Percentiles rank a stretch among this genome's conserved stretches.
Evolutionary conservation across 2,329 filamentous ascomycete species (phyloP).

Genomic region (Fusarium pilosicola): DNA sequence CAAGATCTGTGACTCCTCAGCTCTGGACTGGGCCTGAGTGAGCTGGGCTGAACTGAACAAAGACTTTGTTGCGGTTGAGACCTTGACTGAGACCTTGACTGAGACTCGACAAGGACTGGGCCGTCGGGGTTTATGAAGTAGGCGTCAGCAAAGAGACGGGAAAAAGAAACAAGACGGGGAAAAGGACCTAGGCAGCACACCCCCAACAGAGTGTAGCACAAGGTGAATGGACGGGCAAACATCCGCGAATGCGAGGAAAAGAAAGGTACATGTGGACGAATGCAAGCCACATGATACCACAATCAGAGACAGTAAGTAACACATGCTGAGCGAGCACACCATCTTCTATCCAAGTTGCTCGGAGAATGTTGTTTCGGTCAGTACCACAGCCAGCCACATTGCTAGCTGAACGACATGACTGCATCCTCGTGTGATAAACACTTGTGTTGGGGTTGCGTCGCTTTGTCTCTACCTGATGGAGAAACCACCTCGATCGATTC

Average conservation of each 20-base stretch:
- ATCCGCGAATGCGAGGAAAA: neutral
- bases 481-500: neutral
- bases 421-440: neutral
- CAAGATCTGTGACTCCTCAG: neutral
- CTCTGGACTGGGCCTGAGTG: neutral
- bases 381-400: conserved; percentile 1
- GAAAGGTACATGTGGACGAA: conserved; percentile 20
- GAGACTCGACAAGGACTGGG: conserved; percentile 5
- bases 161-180: neutral
- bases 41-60: neutral
- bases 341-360: neutral
- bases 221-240: neutral
- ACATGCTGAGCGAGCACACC: conserved; percentile 10
- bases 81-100: neutral
- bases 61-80: conserved; percentile 4
- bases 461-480: neutral
- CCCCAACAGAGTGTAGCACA: neutral
- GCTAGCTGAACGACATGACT: neutral
- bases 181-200: neutral
- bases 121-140: conserved; percentile 14
- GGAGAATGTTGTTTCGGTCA: neutral
- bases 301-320: neutral
- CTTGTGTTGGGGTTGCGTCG: neutral
- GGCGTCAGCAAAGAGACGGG: neutral
- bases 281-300: conserved; percentile 14